Evolutionary conservation across 306 rosid genomes (phyloP).

Genomic region (Canavalia ensiformis): DNA sequence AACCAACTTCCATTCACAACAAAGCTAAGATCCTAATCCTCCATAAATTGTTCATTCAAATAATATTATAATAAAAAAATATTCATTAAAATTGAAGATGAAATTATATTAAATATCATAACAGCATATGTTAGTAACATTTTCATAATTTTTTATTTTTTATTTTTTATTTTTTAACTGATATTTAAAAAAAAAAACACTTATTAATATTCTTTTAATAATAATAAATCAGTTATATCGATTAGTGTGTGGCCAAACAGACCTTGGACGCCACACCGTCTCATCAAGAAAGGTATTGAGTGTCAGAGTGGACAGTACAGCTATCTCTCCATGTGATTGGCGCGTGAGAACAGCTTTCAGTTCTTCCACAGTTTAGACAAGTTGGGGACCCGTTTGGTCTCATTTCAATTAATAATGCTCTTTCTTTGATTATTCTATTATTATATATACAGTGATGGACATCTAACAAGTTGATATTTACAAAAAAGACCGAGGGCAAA

Average conservation of each 20-base stretch:
- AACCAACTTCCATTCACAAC: background rate
- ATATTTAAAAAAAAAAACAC: too few species aligned
- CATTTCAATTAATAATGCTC: constrained; percentile 18
- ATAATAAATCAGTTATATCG: background rate
- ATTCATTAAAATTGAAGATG: background rate
- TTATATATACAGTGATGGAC: background rate
- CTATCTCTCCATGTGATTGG: constrained; percentile 42
- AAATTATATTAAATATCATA: too few species aligned
- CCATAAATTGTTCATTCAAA: background rate
- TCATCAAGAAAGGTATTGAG: constrained; percentile 48
- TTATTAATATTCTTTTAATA: too few species aligned
- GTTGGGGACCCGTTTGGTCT: constrained; percentile 27
- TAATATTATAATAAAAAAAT: background rate
- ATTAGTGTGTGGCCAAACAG: background rate
- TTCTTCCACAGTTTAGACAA: background rate
- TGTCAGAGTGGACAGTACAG: constrained; percentile 43
- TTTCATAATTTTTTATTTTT: too few species aligned
- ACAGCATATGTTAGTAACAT: too few species aligned
- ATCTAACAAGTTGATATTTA: background rate
- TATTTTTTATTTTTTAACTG: too few species aligned
- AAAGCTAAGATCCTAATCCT: background rate
- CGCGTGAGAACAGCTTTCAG: background rate
- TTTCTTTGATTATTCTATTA: background rate
- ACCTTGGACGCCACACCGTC: constrained; percentile 15
- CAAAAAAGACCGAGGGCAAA: constrained; percentile 25